These are phyloP conservation scores for Ogataea salicorniae DNA, from an alignment of 805 yeast genomes.

Conservation along the genomic window DNA sequence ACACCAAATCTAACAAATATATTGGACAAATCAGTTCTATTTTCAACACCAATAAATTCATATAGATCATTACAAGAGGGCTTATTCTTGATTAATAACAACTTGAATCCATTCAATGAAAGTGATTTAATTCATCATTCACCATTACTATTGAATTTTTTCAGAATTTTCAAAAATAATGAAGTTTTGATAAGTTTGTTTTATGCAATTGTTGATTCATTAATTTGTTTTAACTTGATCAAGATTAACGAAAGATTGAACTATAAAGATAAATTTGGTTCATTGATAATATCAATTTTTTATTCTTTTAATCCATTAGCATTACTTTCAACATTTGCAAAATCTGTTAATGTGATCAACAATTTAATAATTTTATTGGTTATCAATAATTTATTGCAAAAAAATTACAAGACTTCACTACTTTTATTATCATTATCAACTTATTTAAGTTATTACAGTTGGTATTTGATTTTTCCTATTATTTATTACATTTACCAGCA, in stretches of 20 bases:
- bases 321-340: constrained; percentile 61
- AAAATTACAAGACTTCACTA: constrained; percentile 40
- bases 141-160: constrained; percentile 58
- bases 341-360: constrained; percentile 59
- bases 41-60: constrained; percentile 72
- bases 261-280: constrained; percentile 11
- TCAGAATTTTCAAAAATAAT: constrained; percentile 34
- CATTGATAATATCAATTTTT: constrained; percentile 34
- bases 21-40: constrained; percentile 50
- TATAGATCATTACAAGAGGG: constrained; percentile 64
- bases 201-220: constrained; percentile 56
- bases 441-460: constrained; percentile 59
- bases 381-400: constrained; percentile 39
- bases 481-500: constrained; percentile 24
- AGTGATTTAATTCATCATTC: constrained; percentile 89
- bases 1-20: constrained; percentile 28
- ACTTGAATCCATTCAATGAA: constrained; percentile 56
- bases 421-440: constrained; percentile 56
- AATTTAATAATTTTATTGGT: constrained; percentile 50
- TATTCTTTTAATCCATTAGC: constrained; percentile 79
- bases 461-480: constrained; percentile 58
- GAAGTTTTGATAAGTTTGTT: constrained; percentile 32
- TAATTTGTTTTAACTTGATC: constrained; percentile 51
- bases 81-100: constrained; percentile 50
- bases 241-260: constrained; percentile 40